Evolutionary conservation across 192 early-diverging fungal species (phyloP).

Genomic region (Mortierella claussenii): DNA sequence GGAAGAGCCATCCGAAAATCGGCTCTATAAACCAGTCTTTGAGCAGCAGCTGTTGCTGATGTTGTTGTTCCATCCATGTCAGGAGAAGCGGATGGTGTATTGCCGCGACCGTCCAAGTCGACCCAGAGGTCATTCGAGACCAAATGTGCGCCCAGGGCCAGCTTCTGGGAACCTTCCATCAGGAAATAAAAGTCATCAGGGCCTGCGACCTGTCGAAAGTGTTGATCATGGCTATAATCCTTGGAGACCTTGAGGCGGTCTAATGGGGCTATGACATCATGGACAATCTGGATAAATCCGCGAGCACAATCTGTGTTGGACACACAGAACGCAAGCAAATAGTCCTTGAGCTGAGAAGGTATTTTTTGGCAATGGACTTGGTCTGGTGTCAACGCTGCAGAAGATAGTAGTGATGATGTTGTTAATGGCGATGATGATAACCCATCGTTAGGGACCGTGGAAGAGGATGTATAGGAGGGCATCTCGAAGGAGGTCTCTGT

Average conservation of each 20-base stretch:
- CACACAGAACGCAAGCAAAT: slow-evolving; percentile 25
- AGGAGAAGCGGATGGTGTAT: background rate
- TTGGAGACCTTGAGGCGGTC: slow-evolving; percentile 14
- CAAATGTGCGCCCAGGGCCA: slow-evolving; percentile 29
- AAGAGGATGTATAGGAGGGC: slow-evolving; percentile 16
- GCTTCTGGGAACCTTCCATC: slow-evolving; percentile 29
- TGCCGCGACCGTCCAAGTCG: background rate
- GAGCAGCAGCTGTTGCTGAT: background rate
- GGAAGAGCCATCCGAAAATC: slow-evolving; percentile 38
- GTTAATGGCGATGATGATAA: background rate
- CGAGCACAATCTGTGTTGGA: slow-evolving; percentile 20
- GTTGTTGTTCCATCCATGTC: background rate
- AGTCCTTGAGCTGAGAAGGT: slow-evolving; percentile 14
- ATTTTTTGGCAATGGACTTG: slow-evolving; percentile 22
- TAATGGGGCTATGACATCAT: background rate
- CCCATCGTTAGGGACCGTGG: too few relatives aligned
- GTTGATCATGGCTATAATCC: slow-evolving; percentile 12
- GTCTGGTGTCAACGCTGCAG: background rate
- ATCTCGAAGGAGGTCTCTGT: slow-evolving; percentile 17
- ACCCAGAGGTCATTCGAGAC: slow-evolving; percentile 22
- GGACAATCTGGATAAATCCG: slow-evolving; percentile 34
- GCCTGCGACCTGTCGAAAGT: slow-evolving; percentile 25
- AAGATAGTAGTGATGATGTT: background rate
- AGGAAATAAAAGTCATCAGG: slow-evolving; percentile 43
- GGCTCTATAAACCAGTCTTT: slow-evolving; percentile 29